Evolutionary conservation across 2,329 filamentous ascomycete species (phyloP), one percentile per base, ranked within the genome.

Genomic region (Leptographium procerum): DNA sequence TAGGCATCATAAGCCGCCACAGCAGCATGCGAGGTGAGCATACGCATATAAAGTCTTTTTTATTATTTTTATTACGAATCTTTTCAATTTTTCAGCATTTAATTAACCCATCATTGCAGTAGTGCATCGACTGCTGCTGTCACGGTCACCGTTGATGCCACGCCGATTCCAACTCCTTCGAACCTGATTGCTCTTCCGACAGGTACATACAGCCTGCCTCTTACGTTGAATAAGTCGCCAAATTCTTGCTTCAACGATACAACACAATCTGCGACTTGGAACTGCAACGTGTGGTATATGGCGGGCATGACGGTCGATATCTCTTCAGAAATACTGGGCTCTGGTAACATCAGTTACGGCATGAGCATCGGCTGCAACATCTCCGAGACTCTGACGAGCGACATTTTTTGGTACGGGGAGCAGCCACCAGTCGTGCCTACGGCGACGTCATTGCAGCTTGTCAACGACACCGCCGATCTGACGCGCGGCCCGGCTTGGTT

Each of bases 201-300:
- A 3, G 86, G 86, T 2, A 73, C 70, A 0, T 88, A 72, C 62
- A 70, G 71, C 26, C 68, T 89, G n/a, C 79, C 82, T 4, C 70
- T 83, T 5, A 71, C 76, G 52, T 71, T 77, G 3, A 76, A 74
- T 57, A 73, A 75, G 57, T 72, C 73, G 2, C 77, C 81, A 19
- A 76, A 73, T 47, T 73, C 75, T 0, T 89, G 86, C 66, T 75
- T 88, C 60, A 74, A 75, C 34, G 75, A 85, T 58, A 72, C 76
- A 0, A 73, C 69, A 0, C 78, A 84, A 64, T 71, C 74, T n/a
- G 69, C 75, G 55, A 80, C 84, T 1, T 89, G 86, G 86, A 80
- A 75, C 60, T 89, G 86, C 66, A 74, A 80, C 14, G 73, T 86
- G 33, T 71, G 73, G 1, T 70, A 74, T 51, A 76, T 77, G 55